Base-by-base conservation (phyloP, 148 eudicot genomes). In the Heliamphora exappendiculata region DNA sequence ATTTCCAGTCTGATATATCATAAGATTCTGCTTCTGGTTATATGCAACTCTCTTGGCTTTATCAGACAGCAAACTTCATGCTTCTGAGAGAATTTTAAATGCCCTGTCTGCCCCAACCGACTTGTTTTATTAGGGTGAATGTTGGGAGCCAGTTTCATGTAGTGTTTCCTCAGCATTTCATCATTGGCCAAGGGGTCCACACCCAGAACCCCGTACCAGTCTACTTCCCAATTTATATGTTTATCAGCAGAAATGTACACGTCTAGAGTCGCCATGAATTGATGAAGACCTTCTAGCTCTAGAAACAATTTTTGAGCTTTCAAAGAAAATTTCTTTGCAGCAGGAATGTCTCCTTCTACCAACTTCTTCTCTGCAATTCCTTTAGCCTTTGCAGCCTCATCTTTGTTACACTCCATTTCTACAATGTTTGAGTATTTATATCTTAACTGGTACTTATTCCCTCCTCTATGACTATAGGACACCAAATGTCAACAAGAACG, bases 61-160 rank as follows among this genome's bases (percentile, higher is more conserved):
- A 70, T 90, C 89, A 59, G 89, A 85, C 70, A 88, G 69, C 31
- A 90, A 70, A 78, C 86, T 81, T 89, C 90, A 87, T 28, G 90
- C 91, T 80, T 88, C 81, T 68, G 89, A 82, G 36, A 91, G 75
- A 60, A 91, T 82, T 79, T 82, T 81, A 51, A 88, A 88, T 7
- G 95, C 95, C 34, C 89, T 89, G 53, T 87, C 92, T 33, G 91
- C 88, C 72, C 94, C 94, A 78, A 84, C 87, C 47, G 88, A 79
- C 71, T 88, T 85, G 78, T 86, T 91, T 90, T 90, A 74, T 90
- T 90, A 24, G 95, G 90, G 72, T 91, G 90, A 71, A 87, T 87
- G 57, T 67, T 73, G 13, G 84, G 84, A 62, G 90, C 92, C 75
- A 87, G 86, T 81, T 85, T 88, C 72, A 84, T 80, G 75, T 91